A percentile compares a stretch with the other conserved stretches of the same genome.
These are phyloP conservation scores for Sarocladiaceae sp. DNA, from an alignment of 2,329 filamentous ascomycete species.

Conservation along the genomic window DNA sequence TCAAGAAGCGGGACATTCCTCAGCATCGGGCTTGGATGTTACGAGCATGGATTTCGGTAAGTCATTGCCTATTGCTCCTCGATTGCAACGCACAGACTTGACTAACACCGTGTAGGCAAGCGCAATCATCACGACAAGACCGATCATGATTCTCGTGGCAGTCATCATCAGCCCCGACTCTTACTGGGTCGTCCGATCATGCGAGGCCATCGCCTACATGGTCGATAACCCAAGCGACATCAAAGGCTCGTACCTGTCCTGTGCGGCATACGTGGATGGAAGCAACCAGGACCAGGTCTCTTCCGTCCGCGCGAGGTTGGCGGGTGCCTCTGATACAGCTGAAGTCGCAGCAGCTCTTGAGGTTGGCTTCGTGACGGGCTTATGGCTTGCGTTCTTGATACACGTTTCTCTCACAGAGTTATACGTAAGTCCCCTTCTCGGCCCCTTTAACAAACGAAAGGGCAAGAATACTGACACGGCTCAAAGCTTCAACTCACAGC, in stretches of 20 bases:
- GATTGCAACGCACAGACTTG: not conserved
- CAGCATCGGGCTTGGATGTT: conserved; percentile 60
- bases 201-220: conserved; percentile 5
- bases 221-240: conserved; percentile 16
- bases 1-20: conserved; percentile 54
- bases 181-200: conserved; percentile 5
- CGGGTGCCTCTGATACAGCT: not conserved
- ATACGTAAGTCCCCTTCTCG: conserved; percentile 11
- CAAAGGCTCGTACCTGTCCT: conserved; percentile 37
- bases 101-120: conserved; percentile 24
- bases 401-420: conserved; percentile 15
- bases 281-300: conserved; percentile 10
- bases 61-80: conserved; percentile 13
- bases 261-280: conserved; percentile 30
- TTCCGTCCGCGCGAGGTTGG: conserved; percentile 18
- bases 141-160: conserved; percentile 36
- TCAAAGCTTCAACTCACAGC: not conserved
- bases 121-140: conserved; percentile 44
- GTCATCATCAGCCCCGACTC: not conserved
- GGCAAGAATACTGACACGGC: not conserved
- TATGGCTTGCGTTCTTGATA: conserved; percentile 26
- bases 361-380: conserved; percentile 42
- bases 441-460: not conserved
- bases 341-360: conserved; percentile 34
- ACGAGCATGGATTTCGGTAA: conserved; percentile 41